These are phyloP conservation scores for Phytophthora chlamydospora DNA, from an alignment of 352 stramenopile species.

Conservation along the genomic window DNA sequence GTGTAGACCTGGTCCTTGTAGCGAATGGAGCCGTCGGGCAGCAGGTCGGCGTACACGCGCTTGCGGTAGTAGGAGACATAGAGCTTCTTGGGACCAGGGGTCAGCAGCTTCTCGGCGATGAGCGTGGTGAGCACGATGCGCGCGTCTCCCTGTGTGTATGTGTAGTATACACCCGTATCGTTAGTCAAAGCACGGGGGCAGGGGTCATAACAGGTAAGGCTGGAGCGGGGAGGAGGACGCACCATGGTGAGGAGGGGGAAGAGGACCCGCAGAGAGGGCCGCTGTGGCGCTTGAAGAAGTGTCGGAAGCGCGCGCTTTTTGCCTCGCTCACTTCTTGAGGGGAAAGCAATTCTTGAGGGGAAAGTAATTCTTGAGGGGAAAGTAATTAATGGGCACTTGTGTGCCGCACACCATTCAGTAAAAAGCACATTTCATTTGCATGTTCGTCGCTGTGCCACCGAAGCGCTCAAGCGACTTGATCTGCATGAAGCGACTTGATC, in stretches of 20 bases:
- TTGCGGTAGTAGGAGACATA: conserved; percentile 88
- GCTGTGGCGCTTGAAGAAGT: neutral
- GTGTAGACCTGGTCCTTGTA: conserved; percentile 84
- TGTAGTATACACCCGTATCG: neutral
- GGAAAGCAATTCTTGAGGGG: neutral
- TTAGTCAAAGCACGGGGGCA: neutral
- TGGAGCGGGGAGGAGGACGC: too few species aligned
- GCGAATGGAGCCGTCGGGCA: conserved; percentile 76
- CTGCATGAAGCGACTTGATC: too few species aligned
- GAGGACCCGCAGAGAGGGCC: conserved; percentile 1
- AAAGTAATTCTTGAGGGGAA: neutral
- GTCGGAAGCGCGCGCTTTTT: conserved; percentile 8
- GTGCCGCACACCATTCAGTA: too few species aligned
- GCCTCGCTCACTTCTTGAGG: neutral
- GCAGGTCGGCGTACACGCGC: conserved; percentile 75
- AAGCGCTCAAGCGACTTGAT: too few species aligned
- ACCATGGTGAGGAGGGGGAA: conserved; percentile 19
- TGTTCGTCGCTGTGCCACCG: too few species aligned
- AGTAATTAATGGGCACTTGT: too few species aligned
- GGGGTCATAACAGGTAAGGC: too few species aligned
- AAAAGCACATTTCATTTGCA: too few species aligned
- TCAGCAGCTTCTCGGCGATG: conserved; percentile 75
- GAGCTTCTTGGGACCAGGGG: conserved; percentile 67
- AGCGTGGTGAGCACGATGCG: conserved; percentile 67
- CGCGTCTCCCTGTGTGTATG: conserved; percentile 60